Evolutionary conservation across 208 protist species (phyloP), one percentile per base, ranked within the genome.

Genomic region (Leishmania gerbilli): DNA sequence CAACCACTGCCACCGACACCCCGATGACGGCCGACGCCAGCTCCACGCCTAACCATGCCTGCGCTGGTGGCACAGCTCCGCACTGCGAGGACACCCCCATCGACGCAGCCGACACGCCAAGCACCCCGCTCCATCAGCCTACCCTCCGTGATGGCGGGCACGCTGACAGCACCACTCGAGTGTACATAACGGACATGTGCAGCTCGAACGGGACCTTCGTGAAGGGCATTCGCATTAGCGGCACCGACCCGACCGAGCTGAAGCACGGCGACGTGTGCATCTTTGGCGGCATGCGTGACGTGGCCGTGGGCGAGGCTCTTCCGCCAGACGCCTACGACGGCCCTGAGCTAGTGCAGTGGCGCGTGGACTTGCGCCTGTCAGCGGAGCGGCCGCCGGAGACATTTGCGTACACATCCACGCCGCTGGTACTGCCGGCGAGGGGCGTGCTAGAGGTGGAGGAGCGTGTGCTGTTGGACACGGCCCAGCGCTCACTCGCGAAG

Each of bases 191-290:
- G 27, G 94, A 97, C 79, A 74, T 95, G 71, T 93, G 92, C 76
- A 97, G 94, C 87, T 95, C 87, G 82, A 97, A 97, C 77, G 94
- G 94, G 53, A 97, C 94, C n/a, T 97, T 96, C 71, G 84, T 97
- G 67, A 97, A 97, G 81, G 85, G 86, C 51, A 53, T 82, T 40
- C 94, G 94, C 68, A 84, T 95, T 37, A 82, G 78, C 42, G 78
- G 74, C 27, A 89, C 84, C 65, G 87, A 88, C 42, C 71, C 90
- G 17, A 88, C 85, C 0, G 79, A 80, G 79, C 89, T 97, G 62
- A 76, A 87, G 0, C 84, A 93, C 62, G 90, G 92, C 74, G 94
- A 96, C 77, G 78, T 79, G 17, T 84, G 89, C 84, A 92, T 97
- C 49, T 89, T 97, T 40, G 94, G 94, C n/a, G 94, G 94, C 27